These are phyloP conservation scores for Mimosa bimucronata DNA, from an alignment of 306 rosid genomes.

Conservation along the genomic window DNA sequence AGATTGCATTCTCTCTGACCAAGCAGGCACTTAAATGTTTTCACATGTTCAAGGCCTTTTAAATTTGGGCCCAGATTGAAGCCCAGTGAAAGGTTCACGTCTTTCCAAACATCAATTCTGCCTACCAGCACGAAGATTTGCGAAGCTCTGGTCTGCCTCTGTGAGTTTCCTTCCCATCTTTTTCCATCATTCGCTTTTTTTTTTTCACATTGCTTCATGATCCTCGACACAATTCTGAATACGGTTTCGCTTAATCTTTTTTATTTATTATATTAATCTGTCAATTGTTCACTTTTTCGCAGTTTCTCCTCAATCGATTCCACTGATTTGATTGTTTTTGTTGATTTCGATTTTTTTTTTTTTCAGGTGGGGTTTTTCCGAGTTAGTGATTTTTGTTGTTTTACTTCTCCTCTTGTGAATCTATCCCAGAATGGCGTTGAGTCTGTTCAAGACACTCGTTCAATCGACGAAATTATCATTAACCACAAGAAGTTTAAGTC, in stretches of 20 bases:
- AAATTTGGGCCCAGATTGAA: neutral
- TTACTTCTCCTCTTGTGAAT: constrained; percentile 13
- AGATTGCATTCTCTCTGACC: no score
- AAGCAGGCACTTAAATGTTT: no score
- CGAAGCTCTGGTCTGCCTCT: neutral
- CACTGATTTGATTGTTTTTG: neutral
- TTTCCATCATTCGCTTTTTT: neutral
- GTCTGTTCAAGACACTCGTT: constrained; percentile 63
- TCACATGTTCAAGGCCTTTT: neutral
- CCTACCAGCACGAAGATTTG: neutral
- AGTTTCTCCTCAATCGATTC: neutral
- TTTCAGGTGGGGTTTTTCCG: neutral
- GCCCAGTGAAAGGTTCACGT: neutral
- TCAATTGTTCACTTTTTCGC: neutral
- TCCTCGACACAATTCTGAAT: neutral
- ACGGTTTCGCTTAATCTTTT: neutral
- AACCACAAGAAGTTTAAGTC: constrained; percentile 57
- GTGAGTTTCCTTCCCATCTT: neutral
- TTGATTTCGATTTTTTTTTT: neutral
- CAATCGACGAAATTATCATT: constrained; percentile 51
- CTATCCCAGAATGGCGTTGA: constrained; percentile 68
- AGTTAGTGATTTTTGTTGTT: neutral
- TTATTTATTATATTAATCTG: neutral
- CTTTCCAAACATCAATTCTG: neutral
- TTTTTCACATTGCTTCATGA: neutral